A percentile compares a stretch with the other conserved stretches of the same genome.
Evolutionary conservation across 495 filamentous ascomycete species (phyloP).

Genomic region (Antarctomyces pellizariae): DNA sequence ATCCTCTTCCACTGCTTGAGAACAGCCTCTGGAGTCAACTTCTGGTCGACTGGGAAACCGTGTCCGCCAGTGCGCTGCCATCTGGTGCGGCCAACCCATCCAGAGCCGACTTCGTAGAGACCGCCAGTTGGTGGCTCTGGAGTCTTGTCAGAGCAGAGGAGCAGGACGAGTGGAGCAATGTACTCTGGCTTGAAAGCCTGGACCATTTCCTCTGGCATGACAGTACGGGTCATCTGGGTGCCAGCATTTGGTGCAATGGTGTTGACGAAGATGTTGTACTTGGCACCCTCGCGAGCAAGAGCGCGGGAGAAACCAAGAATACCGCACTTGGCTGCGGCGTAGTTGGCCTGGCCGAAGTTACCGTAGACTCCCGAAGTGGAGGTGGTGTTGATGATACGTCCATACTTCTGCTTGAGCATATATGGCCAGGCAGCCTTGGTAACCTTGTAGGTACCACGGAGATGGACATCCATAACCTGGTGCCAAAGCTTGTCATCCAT

Average conservation of each 20-base stretch:
- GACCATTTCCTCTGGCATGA: conserved; percentile 93
- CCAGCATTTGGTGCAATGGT: conserved; percentile 96
- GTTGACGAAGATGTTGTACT: conserved; percentile 98
- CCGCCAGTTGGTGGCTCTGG: conserved; percentile 67
- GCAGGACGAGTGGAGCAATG: conserved; percentile 77
- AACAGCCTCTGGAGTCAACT: conserved; percentile 72
- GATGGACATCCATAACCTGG: conserved; percentile 75
- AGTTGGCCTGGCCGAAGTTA: conserved; percentile 98
- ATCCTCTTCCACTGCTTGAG: conserved; percentile 57
- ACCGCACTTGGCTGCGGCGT: conserved; percentile 82
- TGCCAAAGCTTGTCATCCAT: conserved; percentile 94
- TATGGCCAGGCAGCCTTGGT: conserved; percentile 97
- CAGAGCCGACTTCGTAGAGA: conserved; percentile 90
- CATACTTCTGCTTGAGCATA: conserved; percentile 97
- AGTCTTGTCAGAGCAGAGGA: conserved; percentile 70
- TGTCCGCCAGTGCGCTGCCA: conserved; percentile 88
- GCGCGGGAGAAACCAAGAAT: conserved; percentile 90
- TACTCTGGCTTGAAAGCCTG: conserved; percentile 99
- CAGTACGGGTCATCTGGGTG: conserved; percentile 82
- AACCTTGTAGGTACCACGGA: conserved; percentile 87
- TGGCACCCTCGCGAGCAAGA: conserved; percentile 76
- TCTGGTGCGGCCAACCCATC: conserved; percentile 76
- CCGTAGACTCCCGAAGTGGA: conserved; percentile 95
- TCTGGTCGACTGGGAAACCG: conserved; percentile 77
- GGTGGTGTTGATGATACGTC: conserved; percentile 87